A percentile compares a stretch with the other conserved stretches of the same genome.
These are phyloP conservation scores for Mollisiaceae sp. DNA, from an alignment of 2,329 filamentous ascomycete species.

Conservation along the genomic window DNA sequence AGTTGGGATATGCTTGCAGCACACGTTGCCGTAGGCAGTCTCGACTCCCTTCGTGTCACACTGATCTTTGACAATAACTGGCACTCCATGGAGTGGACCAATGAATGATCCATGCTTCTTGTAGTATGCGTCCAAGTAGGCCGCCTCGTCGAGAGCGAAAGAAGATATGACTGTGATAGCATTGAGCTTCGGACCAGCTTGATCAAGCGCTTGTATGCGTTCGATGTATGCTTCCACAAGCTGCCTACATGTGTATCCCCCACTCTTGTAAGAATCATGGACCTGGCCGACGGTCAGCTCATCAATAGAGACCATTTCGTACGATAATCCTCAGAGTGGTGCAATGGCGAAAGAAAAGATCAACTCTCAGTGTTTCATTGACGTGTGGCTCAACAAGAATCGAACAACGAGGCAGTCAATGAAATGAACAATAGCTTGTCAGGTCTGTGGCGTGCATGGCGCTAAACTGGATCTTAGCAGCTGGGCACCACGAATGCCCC, in stretches of 20 bases:
- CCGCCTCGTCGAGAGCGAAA: constrained; percentile 22
- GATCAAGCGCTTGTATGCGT: constrained; percentile 23
- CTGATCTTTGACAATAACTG: constrained; percentile 64
- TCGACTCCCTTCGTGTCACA: constrained; percentile 61
- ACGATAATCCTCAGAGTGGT: not conserved
- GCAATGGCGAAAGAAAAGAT: not conserved
- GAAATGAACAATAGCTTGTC: too few species aligned
- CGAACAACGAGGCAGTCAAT: too few species aligned
- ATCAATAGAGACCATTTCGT: constrained; percentile 22
- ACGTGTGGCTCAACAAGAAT: not conserved
- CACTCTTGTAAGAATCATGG: constrained; percentile 22
- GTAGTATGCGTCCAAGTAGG: constrained; percentile 18
- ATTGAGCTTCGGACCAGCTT: constrained; percentile 24
- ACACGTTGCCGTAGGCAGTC: constrained; percentile 43
- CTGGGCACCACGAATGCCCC: too few species aligned
- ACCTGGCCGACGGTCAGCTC: constrained; percentile 27
- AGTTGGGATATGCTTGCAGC: constrained; percentile 21
- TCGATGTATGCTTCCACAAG: constrained; percentile 26
- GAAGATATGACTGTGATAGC: constrained; percentile 22
- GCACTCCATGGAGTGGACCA: constrained; percentile 58
- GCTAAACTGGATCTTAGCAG: too few species aligned
- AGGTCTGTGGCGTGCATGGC: too few species aligned
- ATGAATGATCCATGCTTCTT: constrained; percentile 22
- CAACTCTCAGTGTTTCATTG: not conserved
- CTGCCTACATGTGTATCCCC: constrained; percentile 24